Evolutionary conservation across 2,329 filamentous ascomycete genomes (phyloP), one percentile per base, ranked within the genome.

Genomic region (Nemania serpens): DNA sequence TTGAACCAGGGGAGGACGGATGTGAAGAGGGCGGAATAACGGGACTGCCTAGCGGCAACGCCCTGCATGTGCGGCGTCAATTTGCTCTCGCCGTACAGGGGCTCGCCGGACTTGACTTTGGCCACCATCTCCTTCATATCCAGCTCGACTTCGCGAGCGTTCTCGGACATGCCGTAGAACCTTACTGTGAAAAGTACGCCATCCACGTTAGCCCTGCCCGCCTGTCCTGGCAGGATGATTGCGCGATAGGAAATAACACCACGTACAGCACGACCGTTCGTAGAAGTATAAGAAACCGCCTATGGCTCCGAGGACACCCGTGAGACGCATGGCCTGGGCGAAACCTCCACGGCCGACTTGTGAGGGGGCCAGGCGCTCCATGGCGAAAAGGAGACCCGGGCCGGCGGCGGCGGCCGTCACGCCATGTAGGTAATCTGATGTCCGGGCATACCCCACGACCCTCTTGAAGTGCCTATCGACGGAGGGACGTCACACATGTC

Each of bases 51-150:
- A 61, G 91, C 88, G 54, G 95, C 93, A 41, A 97, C 90, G 62
- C 94, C 95, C 79, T 99, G 95, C 82, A 97, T 90, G 78, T 97
- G 91, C 66, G 93, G 88, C 59, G 89, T 90, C 71, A 97, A 79
- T 55, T 80, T 80, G 71, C 88, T 91, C 71, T 84, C 86, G 72
- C 95, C 95, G 78, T 99, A 99, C 50, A 98, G 82, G 37, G 95
- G 84, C 81, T 96, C 85, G 67, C 94, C 94, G 61, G 84, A 86
- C 85, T 98, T 99, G 75, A 98, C 93, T 79, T 94, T 96, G 76
- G 88, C 86, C 39, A 97, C 93, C 95, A 99, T 99, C 79, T 99
- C 95, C 67, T 87, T 86, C 93, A 98, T 98, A 75, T 99, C 95
- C 89, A 96, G 89, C 66, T 97, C 90, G 59, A 95, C 82, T 78